phyloP scores from a whole-genome alignment of 1,284 basidiomycete genomes.

The Amylostereum chailletii region DNA sequence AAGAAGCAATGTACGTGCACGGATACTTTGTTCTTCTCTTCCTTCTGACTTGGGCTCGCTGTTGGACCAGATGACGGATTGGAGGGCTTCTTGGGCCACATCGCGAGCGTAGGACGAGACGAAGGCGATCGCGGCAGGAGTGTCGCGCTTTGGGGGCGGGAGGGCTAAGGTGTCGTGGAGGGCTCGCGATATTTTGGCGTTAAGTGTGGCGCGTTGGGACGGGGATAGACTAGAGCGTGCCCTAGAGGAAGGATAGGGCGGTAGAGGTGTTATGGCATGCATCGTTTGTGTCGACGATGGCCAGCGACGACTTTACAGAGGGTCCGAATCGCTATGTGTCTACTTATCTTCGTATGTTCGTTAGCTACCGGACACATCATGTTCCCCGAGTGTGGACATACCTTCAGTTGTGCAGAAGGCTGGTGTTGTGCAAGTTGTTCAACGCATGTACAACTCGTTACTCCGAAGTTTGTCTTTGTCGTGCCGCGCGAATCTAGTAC shows the following conservation, averaged over 20 bases:
- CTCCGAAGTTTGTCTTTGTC: no score
- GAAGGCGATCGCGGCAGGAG: conserved; percentile 36
- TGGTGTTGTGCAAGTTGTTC: no score
- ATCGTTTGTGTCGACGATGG: conserved; percentile 3
- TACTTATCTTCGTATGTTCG: no score
- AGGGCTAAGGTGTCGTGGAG: conserved; percentile 37
- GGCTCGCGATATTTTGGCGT: conserved; percentile 37
- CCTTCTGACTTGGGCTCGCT: conserved; percentile 6
- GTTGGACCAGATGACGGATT: conserved; percentile 46
- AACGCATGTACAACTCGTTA: no score
- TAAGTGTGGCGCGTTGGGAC: conserved; percentile 40
- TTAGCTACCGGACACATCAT: no score
- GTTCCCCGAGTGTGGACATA: no score
- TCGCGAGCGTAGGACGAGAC: conserved; percentile 50
- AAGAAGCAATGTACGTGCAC: conserved; percentile 44
- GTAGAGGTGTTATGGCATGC: conserved; percentile 22
- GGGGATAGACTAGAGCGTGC: conserved; percentile 42
- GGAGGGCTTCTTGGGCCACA: conserved; percentile 38
- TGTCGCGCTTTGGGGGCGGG: conserved; percentile 36
- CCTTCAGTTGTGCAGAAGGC: no score
- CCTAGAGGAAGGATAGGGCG: conserved; percentile 44
- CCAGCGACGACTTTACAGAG: no score
- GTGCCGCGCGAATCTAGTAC: no score
- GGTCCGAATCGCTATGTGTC: no score
- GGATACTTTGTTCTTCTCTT: conserved; percentile 27